Percentiles rank a stretch among this genome's conserved stretches.
These are phyloP conservation scores for Trichoderma aggressivum DNA, from an alignment of 2,329 filamentous ascomycete genomes.

Conservation along the genomic window DNA sequence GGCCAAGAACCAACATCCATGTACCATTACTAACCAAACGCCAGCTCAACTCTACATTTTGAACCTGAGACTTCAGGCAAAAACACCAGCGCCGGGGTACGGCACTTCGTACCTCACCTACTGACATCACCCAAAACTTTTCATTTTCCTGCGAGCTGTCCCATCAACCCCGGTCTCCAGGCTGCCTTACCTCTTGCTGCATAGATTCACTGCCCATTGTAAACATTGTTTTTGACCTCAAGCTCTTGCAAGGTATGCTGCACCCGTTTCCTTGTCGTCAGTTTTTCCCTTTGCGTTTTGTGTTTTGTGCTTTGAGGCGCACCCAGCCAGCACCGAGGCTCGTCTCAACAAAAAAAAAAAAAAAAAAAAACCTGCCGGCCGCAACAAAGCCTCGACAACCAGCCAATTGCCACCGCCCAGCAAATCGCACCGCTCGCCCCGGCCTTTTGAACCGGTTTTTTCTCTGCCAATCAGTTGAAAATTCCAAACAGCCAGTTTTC, in stretches of 20 bases:
- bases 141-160: neutral
- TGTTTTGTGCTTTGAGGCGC: neutral
- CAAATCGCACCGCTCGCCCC: neutral
- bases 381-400: neutral
- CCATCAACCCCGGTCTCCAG: constrained; percentile 1
- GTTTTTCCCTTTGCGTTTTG: neutral
- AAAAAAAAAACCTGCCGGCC: too few relatives aligned
- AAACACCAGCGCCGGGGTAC: constrained; percentile 8
- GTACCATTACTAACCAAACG: neutral
- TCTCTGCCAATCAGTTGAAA: constrained; percentile 8
- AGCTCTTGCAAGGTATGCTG: constrained; percentile 1
- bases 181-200: neutral
- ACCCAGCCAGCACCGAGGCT: neutral
- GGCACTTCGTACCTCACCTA: neutral
- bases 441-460: neutral
- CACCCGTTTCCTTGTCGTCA: neutral
- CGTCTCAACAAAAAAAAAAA: neutral
- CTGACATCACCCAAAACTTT: constrained; percentile 23
- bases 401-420: constrained; percentile 5
- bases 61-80: constrained; percentile 38
- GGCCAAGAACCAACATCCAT: neutral
- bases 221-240: neutral
- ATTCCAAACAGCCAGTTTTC: constrained; percentile 10
- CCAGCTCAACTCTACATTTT: neutral
- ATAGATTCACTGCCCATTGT: constrained; percentile 7